Percentiles rank a stretch among this genome's conserved stretches.
Conservation (phyloP, 257 asterid genomes). For the Gentiana macrophylla region DNA sequence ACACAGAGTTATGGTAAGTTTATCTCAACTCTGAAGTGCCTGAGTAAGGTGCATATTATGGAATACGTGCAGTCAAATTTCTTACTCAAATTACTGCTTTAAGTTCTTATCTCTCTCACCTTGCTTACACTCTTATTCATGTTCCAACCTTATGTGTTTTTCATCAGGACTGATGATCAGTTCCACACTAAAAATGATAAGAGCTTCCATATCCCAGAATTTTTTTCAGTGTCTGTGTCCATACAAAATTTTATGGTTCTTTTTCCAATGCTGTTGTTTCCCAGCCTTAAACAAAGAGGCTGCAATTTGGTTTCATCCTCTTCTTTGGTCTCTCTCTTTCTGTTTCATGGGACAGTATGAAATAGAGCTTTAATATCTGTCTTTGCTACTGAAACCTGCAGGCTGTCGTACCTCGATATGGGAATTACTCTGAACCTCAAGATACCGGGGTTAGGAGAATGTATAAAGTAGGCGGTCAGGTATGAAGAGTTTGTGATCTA, state of each 20-base stretch:
- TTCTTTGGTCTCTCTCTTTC: conserved; percentile 4
- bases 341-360: background rate
- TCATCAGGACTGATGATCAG: background rate
- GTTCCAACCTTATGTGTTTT: background rate
- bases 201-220: too few relatives aligned
- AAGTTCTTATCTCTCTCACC: background rate
- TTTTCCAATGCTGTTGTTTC: too few relatives aligned
- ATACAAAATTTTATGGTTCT: too few relatives aligned
- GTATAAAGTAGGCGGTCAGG: conserved; percentile 86
- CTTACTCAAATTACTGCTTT: background rate
- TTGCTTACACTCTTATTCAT: background rate
- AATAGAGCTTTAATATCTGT: background rate
- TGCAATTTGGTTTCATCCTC: background rate
- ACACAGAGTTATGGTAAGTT: conserved; percentile 92
- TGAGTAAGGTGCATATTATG: background rate
- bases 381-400: conserved; percentile 21
- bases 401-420: conserved; percentile 86
- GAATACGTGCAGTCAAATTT: background rate
- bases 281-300: too few relatives aligned
- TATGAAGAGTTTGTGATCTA: conserved; percentile 23
- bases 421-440: conserved; percentile 64
- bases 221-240: too few relatives aligned
- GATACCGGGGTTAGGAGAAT: conserved; percentile 60
- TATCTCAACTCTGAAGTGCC: conserved; percentile 1
- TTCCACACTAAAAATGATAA: background rate